Evolutionary conservation across 352 stramenopile genomes (phyloP), one percentile per base, ranked within the genome.

Genomic region (Globisporangium radiosum): DNA sequence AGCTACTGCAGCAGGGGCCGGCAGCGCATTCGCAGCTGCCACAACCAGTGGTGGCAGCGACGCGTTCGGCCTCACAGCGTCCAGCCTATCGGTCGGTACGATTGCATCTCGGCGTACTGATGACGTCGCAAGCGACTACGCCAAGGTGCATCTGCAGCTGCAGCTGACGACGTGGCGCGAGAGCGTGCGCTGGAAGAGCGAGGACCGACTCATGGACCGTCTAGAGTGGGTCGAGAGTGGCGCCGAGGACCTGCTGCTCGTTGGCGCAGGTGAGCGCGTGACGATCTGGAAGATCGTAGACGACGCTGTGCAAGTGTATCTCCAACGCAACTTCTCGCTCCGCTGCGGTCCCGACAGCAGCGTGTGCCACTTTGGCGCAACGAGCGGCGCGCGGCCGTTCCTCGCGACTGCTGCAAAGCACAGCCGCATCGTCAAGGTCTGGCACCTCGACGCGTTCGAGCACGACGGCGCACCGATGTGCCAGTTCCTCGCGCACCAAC

Each of bases 271-370:
- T 7, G 77, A 88, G 51, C 85, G 85, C 59, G 57, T 95, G 47
- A 85, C 78, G 17, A 76, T 90, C 47, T 95, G 84, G 83, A 93
- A 92, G 62, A 43, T 95, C 8, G 77, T 92, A 10, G 75, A 93
- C 48, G 85, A 95, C 55, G 76, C 80, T 0, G 85, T 87, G 33
- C 72, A 88, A 25, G 71, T 92, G 55, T 92, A 92, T 63, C 60
- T 90, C 39, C 85, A 93, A 61, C 75, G 81, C 9, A 87, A 72
- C 64, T 85, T 95, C 9, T 63, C 57, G 0, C 43, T 91, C 37
- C 65, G 60, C 10, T 55, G 45, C 13, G 52, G 25, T 3, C 45
- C 61, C 7, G 61, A 58, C 47, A 59, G 65, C 25, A 48, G 40
- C 15, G 66, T 80, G 17, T 66, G 63, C 38, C 73, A 88, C 54